Percentiles rank a stretch among this genome's conserved stretches.
Evolutionary conservation across 2,329 filamentous ascomycete genomes (phyloP).

Genomic region (Penicillium expansum): DNA sequence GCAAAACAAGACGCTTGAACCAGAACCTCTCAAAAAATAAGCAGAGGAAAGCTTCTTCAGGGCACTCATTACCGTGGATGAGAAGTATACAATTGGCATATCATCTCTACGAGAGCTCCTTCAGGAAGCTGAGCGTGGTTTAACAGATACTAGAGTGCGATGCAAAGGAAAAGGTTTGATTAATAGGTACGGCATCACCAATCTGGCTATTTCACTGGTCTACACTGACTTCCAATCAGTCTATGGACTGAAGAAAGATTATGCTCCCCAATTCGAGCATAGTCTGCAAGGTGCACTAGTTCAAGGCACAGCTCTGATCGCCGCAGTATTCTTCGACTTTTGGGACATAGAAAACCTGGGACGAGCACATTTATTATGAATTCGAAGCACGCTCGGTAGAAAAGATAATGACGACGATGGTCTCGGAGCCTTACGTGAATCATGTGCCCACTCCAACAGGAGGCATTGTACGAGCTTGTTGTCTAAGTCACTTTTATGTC

Average conservation of each 20-base stretch:
- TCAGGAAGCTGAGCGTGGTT: slow-evolving; percentile 12
- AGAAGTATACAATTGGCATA: slow-evolving; percentile 12
- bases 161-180: slow-evolving; percentile 16
- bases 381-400: slow-evolving; percentile 67
- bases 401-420: slow-evolving; percentile 79
- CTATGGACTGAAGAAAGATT: slow-evolving; percentile 27
- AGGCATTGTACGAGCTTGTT: slow-evolving; percentile 62
- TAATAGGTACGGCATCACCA: slow-evolving; percentile 21
- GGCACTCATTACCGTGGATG: slow-evolving; percentile 20
- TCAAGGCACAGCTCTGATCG: slow-evolving; percentile 2
- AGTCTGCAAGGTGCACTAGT: slow-evolving; percentile 8
- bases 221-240: slow-evolving; percentile 16
- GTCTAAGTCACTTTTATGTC: slow-evolving; percentile 68
- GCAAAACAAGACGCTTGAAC: slow-evolving; percentile 46
- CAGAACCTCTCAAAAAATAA: slow-evolving; percentile 63
- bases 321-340: slow-evolving; percentile 20
- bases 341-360: slow-evolving; percentile 63
- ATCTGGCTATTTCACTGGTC: not conserved
- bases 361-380: slow-evolving; percentile 71
- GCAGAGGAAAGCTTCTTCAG: slow-evolving; percentile 72
- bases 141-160: slow-evolving; percentile 27
- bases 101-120: slow-evolving; percentile 8
- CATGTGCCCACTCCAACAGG: slow-evolving; percentile 70
- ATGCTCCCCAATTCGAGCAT: slow-evolving; percentile 14
- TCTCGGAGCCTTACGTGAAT: slow-evolving; percentile 75